Evolutionary conservation across 2,329 filamentous ascomycete species (phyloP), one percentile per base, ranked within the genome.

Genomic region (Cladosporium sp.): DNA sequence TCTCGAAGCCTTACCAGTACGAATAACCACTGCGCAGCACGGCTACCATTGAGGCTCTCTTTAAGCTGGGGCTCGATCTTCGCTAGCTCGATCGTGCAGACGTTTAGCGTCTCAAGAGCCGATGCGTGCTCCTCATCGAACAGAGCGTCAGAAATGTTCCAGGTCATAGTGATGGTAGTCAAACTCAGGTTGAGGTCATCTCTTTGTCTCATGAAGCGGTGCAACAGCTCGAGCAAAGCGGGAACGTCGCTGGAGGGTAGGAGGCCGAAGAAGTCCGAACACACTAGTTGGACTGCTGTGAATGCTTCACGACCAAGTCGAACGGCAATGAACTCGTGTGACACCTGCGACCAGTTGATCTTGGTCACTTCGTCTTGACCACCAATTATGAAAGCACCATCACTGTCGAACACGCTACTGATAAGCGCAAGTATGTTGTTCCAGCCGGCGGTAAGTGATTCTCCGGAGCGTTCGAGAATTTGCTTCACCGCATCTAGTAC

Each of bases 171-270:
- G 8, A 96, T 90, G 1, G 92, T 94, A 84, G 94, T 97, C 24
- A 99, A 78, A 0, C 93, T 93, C 67, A 97, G 95, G 65, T 99
- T 99, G 36, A 99, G 80, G 68, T 99, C 94, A 64, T 96, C 90
- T 62, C 87, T 82, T 71, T 99, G 94, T 0, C 86, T 88, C 65
- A 90, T 91, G 73, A 97, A 99, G 62, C 88, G 87, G 67, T 91
- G 90, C 20, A 99, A 82, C 10, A 92, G 91, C 74, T 96, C 89
- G 60, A 97, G 86, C 15, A 99, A 81, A 86, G 80, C 72, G 88
- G 90, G 76, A 83, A 97, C 50, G 78, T 83, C 70, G 83, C 85
- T 45, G 84, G 89, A 57, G 86, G 80, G 77, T n/a, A 80, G 70
- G 6, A 89, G 85, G 13, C 86, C 81, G 34, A 99, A 75, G 67